Conservation (phyloP, 306 rosid species). For the Amphicarpaea edgeworthii region DNA sequence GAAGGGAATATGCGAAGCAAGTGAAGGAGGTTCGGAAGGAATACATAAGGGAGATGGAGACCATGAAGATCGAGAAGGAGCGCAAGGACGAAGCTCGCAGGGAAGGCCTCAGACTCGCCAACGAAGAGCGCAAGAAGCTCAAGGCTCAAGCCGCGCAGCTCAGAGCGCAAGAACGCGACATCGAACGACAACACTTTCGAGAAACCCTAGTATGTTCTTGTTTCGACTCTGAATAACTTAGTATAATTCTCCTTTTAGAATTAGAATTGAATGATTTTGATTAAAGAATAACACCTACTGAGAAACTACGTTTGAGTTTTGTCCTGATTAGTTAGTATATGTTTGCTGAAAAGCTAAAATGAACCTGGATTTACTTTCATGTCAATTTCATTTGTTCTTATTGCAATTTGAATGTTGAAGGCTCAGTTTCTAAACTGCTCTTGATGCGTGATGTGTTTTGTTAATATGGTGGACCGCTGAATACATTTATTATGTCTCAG, state of each 20-base stretch:
- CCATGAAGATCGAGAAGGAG: constrained; percentile 68
- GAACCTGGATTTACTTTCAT: not conserved
- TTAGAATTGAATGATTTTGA: not conserved
- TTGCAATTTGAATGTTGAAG: not conserved
- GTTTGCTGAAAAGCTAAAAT: not conserved
- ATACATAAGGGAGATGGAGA: constrained; percentile 71
- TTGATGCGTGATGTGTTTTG: not conserved
- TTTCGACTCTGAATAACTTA: not conserved
- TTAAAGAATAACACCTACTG: not conserved
- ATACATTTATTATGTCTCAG: not conserved
- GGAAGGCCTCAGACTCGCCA: constrained; percentile 73
- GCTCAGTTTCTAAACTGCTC: not conserved
- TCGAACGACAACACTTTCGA: constrained; percentile 69
- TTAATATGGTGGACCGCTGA: not conserved
- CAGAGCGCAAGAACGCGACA: constrained; percentile 74
- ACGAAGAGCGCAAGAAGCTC: constrained; percentile 74
- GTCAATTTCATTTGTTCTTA: not conserved
- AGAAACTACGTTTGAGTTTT: not conserved
- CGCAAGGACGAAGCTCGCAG: constrained; percentile 71
- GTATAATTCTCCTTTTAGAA: not conserved
- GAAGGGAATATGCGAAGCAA: constrained; percentile 82
- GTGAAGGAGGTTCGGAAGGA: constrained; percentile 76
- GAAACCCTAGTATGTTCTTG: constrained; percentile 62
- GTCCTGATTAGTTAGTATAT: not conserved
- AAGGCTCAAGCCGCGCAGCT: constrained; percentile 74